phyloP scores from a whole-genome alignment of 2,329 filamentous ascomycete species.

The Exophiala oligosperma region DNA sequence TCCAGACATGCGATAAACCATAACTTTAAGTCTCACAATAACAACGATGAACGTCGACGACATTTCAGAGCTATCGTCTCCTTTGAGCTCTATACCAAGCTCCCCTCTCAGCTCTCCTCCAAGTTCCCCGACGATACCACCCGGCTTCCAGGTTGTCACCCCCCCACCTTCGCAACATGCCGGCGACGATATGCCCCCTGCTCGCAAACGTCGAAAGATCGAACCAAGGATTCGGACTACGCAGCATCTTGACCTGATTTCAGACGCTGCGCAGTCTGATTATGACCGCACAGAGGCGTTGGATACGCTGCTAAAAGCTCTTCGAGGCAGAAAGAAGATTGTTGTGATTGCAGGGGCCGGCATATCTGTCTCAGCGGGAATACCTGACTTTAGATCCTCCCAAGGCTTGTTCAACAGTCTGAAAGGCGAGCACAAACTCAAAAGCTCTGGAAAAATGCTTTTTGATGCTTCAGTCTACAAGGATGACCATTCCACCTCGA shows the following conservation, averaged over 20 bases:
- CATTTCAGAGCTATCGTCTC: slow-evolving; percentile 24
- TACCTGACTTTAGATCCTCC: slow-evolving; percentile 94
- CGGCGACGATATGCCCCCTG: slow-evolving; percentile 65
- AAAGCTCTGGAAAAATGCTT: slow-evolving; percentile 88
- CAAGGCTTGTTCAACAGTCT: slow-evolving; percentile 85
- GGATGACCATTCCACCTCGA: slow-evolving; percentile 81
- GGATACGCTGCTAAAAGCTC: slow-evolving; percentile 67
- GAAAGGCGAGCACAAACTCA: slow-evolving; percentile 83
- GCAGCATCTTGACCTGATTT: slow-evolving; percentile 71
- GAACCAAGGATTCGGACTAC: slow-evolving; percentile 71
- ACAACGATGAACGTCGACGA: slow-evolving; percentile 23
- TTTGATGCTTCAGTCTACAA: slow-evolving; percentile 98
- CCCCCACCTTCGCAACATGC: slow-evolving; percentile 47
- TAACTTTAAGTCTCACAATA: not conserved
- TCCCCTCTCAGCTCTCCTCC: slow-evolving; percentile 44
- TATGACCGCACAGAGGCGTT: slow-evolving; percentile 62
- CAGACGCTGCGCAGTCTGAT: slow-evolving; percentile 33
- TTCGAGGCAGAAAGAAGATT: slow-evolving; percentile 92
- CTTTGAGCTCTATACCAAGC: slow-evolving; percentile 36
- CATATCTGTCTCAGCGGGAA: slow-evolving; percentile 94
- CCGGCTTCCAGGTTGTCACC: slow-evolving; percentile 40
- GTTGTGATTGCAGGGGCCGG: slow-evolving; percentile 95
- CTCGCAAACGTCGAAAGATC: slow-evolving; percentile 72
- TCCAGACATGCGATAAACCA: slow-evolving; percentile 23
- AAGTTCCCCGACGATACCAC: slow-evolving; percentile 40